Evolutionary conservation across 139 green algal genomes (phyloP).

Genomic region (Desmodesmus armatus): DNA sequence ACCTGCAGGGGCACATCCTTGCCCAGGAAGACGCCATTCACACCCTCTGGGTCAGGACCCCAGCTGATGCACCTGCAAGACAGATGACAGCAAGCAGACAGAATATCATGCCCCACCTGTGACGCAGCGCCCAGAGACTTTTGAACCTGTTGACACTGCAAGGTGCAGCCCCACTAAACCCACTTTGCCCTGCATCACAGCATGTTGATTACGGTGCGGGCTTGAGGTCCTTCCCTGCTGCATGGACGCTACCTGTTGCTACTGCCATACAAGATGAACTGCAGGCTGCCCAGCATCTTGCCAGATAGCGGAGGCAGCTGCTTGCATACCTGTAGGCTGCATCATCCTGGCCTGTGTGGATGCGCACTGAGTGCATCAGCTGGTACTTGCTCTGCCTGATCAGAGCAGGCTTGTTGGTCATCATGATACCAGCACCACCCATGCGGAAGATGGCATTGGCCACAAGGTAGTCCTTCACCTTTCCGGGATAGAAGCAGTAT

Average conservation of each 20-base stretch:
- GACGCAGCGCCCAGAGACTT: no score
- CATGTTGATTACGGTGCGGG: no score
- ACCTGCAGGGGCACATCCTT: conserved; percentile 58
- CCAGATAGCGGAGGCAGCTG: background rate
- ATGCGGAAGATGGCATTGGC: conserved; percentile 72
- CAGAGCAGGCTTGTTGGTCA: conserved; percentile 76
- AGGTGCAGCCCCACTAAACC: no score
- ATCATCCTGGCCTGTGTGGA: conserved; percentile 73
- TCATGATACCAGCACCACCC: conserved; percentile 64
- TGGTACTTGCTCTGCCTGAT: conserved; percentile 74
- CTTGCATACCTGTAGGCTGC: conserved; percentile 43
- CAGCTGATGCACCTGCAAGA: conserved; percentile 66
- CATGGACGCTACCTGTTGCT: background rate
- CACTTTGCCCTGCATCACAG: no score
- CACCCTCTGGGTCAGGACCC: conserved; percentile 55
- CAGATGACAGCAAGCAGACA: no score
- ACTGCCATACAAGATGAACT: background rate
- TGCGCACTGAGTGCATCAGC: conserved; percentile 73
- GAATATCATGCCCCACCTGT: no score
- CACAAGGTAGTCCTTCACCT: conserved; percentile 67
- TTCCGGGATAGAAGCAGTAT: conserved; percentile 65
- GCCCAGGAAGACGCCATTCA: conserved; percentile 69
- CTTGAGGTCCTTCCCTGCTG: no score
- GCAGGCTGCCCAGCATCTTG: background rate
- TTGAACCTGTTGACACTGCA: no score